phyloP scores from a whole-genome alignment of 1,284 basidiomycete species.

The Apiotrichum porosum region DNA sequence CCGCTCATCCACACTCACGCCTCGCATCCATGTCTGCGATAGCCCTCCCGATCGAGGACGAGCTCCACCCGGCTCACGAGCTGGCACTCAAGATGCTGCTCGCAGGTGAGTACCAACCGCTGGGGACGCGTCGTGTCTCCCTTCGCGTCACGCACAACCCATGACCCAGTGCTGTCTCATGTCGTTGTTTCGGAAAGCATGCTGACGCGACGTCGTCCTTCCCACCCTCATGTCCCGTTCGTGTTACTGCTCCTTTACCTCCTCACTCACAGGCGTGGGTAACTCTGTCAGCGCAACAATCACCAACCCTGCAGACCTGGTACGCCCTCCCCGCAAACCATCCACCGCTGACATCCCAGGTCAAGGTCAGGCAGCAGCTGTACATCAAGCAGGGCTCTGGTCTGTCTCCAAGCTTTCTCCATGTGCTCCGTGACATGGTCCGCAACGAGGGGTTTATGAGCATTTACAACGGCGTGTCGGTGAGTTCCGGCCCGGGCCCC shows the following conservation, averaged over 20 bases:
- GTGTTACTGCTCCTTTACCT: too few species aligned
- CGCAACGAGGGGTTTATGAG: constrained; percentile 11
- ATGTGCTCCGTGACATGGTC: constrained; percentile 10
- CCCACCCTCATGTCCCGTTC: too few species aligned
- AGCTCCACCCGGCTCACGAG: constrained; percentile 15
- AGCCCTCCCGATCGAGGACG: constrained; percentile 21
- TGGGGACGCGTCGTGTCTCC: too few species aligned
- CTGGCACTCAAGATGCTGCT: constrained; percentile 13
- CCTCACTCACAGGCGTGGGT: constrained; percentile 8
- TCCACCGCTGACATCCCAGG: background rate
- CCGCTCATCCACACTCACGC: constrained; percentile 12
- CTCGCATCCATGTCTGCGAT: constrained; percentile 38
- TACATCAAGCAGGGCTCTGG: constrained; percentile 16
- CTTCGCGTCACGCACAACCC: too few species aligned
- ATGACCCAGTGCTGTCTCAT: too few species aligned
- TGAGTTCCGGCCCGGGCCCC: background rate
- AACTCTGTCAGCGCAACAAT: constrained; percentile 11
- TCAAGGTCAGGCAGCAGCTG: constrained; percentile 20
- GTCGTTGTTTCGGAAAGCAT: background rate
- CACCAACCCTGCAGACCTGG: constrained; percentile 18
- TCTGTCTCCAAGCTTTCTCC: constrained; percentile 7
- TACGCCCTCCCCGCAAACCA: background rate
- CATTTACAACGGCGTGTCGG: constrained; percentile 15
- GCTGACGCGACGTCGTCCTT: background rate
- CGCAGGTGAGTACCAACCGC: constrained; percentile 3